Conservation (phyloP, 1,284 basidiomycete species). For the Wallemia mellicola region DNA sequence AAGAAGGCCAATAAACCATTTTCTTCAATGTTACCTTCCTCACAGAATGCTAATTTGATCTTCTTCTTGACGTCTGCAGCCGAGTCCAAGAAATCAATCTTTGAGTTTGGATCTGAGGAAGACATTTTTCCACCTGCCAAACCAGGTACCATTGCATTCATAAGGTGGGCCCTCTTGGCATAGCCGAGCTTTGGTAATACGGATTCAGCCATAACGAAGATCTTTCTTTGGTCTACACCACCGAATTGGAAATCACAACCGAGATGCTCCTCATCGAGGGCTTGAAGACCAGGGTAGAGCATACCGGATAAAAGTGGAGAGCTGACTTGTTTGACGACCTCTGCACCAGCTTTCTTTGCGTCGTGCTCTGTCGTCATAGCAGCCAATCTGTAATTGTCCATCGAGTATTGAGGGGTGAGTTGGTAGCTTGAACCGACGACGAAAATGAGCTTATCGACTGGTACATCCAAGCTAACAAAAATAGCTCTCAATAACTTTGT, state of each 20-base stretch:
- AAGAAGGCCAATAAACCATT: conserved; percentile 83
- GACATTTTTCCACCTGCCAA: conserved; percentile 93
- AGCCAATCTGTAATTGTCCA: conserved; percentile 77
- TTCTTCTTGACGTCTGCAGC: conserved; percentile 60
- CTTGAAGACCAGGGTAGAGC: conserved; percentile 86
- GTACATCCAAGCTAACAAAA: conserved; percentile 65
- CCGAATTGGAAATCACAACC: conserved; percentile 94
- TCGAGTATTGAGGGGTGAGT: conserved; percentile 63
- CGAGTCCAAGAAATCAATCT: conserved; percentile 88
- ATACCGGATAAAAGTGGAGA: conserved; percentile 68
- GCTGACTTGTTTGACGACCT: conserved; percentile 93
- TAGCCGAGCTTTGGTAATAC: conserved; percentile 85
- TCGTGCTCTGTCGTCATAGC: conserved; percentile 81
- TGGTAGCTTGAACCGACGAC: conserved; percentile 70
- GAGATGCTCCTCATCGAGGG: conserved; percentile 90
- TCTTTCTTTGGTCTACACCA: conserved; percentile 93
- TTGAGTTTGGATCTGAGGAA: conserved; percentile 83
- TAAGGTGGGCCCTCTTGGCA: conserved; percentile 77
- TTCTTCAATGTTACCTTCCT: conserved; percentile 63
- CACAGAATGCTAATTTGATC: conserved; percentile 75
- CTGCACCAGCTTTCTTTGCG: conserved; percentile 93
- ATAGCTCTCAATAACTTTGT: conserved; percentile 48
- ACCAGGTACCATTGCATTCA: conserved; percentile 97
- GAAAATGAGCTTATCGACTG: conserved; percentile 51
- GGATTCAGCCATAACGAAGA: conserved; percentile 89